A percentile compares a stretch with the other conserved stretches of the same genome.
Conservation (phyloP, 176 grass and related monocot genomes). For the Avena insularis region DNA sequence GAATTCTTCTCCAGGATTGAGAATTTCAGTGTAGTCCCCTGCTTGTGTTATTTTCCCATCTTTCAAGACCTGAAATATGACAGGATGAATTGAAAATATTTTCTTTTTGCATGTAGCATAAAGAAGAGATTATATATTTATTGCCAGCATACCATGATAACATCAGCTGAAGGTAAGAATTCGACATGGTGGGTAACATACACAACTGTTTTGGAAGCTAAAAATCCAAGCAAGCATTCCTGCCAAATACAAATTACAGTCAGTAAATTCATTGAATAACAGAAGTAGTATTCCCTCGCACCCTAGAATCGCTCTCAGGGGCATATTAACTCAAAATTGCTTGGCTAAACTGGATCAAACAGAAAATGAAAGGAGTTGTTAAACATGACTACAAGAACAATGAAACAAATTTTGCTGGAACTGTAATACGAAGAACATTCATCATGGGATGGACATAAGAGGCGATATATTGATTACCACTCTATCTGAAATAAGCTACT, state of each 20-base stretch:
- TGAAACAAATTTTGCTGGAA: neutral
- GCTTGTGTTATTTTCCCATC: constrained; percentile 72
- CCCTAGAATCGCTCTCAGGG: neutral
- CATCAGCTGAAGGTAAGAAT: constrained; percentile 67
- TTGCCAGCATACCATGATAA: constrained; percentile 59
- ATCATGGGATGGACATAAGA: neutral
- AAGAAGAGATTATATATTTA: neutral
- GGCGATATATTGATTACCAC: neutral
- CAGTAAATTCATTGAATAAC: neutral
- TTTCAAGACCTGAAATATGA: constrained; percentile 57
- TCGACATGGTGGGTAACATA: constrained; percentile 88
- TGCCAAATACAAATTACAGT: constrained; percentile 32
- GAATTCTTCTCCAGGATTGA: constrained; percentile 59
- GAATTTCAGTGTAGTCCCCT: constrained; percentile 61
- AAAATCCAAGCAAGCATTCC: constrained; percentile 65
- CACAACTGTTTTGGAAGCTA: constrained; percentile 71
- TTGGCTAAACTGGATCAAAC: neutral
- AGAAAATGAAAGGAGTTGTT: neutral
- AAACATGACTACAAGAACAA: neutral
- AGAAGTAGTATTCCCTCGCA: constrained; percentile 3
- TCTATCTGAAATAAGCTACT: neutral
- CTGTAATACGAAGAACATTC: neutral
- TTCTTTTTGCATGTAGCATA: neutral
- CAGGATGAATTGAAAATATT: constrained; percentile 14
- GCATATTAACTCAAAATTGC: neutral